These are phyloP conservation scores for Sequoiadendron giganteum DNA, from an alignment of 75 land plant species.

Conservation along the genomic window DNA sequence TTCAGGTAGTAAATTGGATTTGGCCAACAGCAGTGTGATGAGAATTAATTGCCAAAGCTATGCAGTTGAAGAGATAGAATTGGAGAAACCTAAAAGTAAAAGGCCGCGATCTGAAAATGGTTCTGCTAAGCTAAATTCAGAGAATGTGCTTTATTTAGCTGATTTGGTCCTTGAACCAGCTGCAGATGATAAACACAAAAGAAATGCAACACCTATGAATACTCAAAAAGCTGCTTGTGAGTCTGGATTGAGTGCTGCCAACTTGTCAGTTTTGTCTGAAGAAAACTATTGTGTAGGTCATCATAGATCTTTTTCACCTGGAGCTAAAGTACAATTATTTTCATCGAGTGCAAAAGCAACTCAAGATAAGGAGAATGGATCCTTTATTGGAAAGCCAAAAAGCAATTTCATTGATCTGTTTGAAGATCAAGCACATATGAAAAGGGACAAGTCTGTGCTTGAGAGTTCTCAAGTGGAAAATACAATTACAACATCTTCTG, in stretches of 20 bases:
- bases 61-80: not conserved
- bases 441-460: not conserved
- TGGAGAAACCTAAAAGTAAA: not conserved
- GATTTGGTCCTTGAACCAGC: not conserved
- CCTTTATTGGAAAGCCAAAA: not conserved
- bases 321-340: not conserved
- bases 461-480: not conserved
- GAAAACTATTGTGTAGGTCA: not conserved
- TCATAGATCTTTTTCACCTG: not conserved
- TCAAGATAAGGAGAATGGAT: not conserved
- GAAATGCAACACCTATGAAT: not conserved
- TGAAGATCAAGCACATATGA: not conserved
- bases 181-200: not conserved
- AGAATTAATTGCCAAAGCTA: not conserved
- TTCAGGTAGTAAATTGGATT: not conserved
- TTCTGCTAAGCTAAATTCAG: not conserved
- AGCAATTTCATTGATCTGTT: not conserved
- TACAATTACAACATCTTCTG: not conserved
- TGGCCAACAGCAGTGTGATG: not conserved
- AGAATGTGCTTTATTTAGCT: not conserved
- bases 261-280: not conserved
- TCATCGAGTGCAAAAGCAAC: not conserved
- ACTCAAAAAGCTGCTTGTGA: not conserved
- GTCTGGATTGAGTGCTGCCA: not conserved
- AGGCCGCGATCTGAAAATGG: not conserved